Evolutionary conservation across 257 asterid species (phyloP).

Genomic region (Agastache rugosa): DNA sequence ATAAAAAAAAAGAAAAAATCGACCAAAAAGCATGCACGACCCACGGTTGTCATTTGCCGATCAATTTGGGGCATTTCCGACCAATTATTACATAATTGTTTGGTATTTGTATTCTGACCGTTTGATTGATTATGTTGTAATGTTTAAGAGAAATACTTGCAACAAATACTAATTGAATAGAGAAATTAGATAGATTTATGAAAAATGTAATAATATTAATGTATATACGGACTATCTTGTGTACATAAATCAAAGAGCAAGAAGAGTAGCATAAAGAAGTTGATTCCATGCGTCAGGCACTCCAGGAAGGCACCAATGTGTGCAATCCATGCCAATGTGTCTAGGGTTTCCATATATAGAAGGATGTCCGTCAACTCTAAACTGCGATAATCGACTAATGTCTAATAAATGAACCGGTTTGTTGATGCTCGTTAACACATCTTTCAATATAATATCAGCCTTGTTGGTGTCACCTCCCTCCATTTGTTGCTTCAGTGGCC

Average conservation of each 20-base stretch:
- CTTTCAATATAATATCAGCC: constrained; percentile 41
- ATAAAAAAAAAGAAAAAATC: too few relatives aligned
- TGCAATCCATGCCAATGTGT: constrained; percentile 45
- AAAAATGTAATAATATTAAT: too few relatives aligned
- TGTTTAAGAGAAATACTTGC: too few relatives aligned
- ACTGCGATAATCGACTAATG: constrained; percentile 42
- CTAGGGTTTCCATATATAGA: constrained; percentile 43
- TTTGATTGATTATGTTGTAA: too few relatives aligned
- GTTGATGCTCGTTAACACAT: constrained; percentile 26
- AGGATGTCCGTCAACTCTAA: constrained; percentile 60
- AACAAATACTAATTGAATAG: too few relatives aligned
- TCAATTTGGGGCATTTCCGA: too few relatives aligned
- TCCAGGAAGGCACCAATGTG: constrained; percentile 62
- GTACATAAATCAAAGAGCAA: not conserved
- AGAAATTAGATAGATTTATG: too few relatives aligned
- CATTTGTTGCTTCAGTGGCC: not conserved
- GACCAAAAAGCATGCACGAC: too few relatives aligned
- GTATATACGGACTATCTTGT: too few relatives aligned
- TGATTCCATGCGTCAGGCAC: constrained; percentile 60
- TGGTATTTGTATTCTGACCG: too few relatives aligned
- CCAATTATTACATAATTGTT: too few relatives aligned
- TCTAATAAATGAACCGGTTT: constrained; percentile 43
- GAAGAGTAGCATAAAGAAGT: constrained; percentile 35
- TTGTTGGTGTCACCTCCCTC: constrained; percentile 5
- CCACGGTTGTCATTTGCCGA: too few relatives aligned